These are phyloP conservation scores for Septoria linicola DNA, from an alignment of 2,329 filamentous ascomycete genomes.

Conservation along the genomic window DNA sequence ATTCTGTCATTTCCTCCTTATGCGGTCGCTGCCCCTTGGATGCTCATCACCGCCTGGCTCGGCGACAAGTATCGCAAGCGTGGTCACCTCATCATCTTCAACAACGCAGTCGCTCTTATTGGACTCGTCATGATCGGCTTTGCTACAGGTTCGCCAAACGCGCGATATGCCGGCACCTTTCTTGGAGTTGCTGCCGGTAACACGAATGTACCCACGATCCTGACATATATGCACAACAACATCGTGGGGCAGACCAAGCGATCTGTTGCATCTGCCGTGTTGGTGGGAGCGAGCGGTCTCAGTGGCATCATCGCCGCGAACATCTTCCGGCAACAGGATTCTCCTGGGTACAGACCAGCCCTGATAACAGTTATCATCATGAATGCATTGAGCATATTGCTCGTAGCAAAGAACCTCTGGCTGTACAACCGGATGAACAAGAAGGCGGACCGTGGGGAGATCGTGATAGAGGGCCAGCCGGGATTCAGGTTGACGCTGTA, in stretches of 20 bases:
- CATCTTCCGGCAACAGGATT: slow-evolving; percentile 23
- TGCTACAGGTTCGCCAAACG: slow-evolving; percentile 51
- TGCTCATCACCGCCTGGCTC: slow-evolving; percentile 59
- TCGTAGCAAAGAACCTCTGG: slow-evolving; percentile 37
- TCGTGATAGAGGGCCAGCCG: slow-evolving; percentile 38
- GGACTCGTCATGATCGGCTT: slow-evolving; percentile 52
- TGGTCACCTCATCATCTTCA: slow-evolving; percentile 66
- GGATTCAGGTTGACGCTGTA: slow-evolving; percentile 29
- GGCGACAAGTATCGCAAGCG: slow-evolving; percentile 67
- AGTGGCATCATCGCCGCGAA: slow-evolving; percentile 19
- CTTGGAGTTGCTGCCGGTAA: slow-evolving; percentile 71
- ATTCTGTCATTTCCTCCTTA: slow-evolving; percentile 71
- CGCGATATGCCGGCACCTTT: slow-evolving; percentile 73
- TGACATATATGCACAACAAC: slow-evolving; percentile 82
- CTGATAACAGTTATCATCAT: slow-evolving; percentile 14
- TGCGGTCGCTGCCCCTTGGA: slow-evolving; percentile 62
- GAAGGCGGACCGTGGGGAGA: slow-evolving; percentile 42
- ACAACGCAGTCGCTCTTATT: slow-evolving; percentile 61
- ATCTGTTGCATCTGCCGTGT: slow-evolving; percentile 19
- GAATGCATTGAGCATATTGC: slow-evolving; percentile 38
- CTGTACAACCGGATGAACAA: slow-evolving; percentile 39
- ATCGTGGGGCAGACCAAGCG: slow-evolving; percentile 44
- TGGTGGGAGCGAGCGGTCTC: slow-evolving; percentile 17
- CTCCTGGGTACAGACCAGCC: slow-evolving; percentile 13
- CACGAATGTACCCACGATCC: slow-evolving; percentile 67